Evolutionary conservation across 305 asterid species (phyloP).

Genomic region (Salvia sclarea): DNA sequence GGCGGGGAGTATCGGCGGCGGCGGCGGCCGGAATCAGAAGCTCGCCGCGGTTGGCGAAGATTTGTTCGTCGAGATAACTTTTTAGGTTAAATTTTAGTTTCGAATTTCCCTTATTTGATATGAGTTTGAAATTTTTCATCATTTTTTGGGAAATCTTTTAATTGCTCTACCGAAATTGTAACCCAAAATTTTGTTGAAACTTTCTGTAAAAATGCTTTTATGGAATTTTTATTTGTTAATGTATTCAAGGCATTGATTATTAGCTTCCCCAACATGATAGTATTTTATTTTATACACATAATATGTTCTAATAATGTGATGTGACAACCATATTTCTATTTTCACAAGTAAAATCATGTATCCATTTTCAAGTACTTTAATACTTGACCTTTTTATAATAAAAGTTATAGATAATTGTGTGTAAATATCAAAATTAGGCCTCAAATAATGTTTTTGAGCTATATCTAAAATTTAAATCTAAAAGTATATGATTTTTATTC

Average conservation of each 20-base stretch:
- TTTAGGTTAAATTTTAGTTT: slow-evolving; percentile 6
- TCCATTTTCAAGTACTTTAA: too few relatives aligned
- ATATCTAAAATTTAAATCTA: too few relatives aligned
- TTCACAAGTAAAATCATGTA: too few relatives aligned
- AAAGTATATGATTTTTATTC: too few relatives aligned
- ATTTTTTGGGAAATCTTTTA: not conserved
- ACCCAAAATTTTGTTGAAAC: not conserved
- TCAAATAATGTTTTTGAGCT: too few relatives aligned
- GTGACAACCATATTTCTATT: not conserved
- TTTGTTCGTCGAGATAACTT: slow-evolving; percentile 20
- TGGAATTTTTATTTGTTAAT: not conserved
- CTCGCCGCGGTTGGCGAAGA: slow-evolving; percentile 55
- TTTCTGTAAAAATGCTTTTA: not conserved
- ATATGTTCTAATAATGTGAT: not conserved
- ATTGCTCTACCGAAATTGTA: not conserved
- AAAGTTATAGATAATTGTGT: too few relatives aligned
- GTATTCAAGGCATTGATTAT: not conserved
- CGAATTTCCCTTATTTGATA: not conserved
- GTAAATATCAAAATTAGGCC: too few relatives aligned
- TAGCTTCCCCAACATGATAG: not conserved
- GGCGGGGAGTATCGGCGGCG: slow-evolving; percentile 17
- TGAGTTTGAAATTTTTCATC: not conserved
- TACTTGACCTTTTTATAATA: too few relatives aligned
- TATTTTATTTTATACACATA: not conserved
- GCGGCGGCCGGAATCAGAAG: slow-evolving; percentile 38